Percentiles rank a stretch among this genome's conserved stretches.
These are phyloP conservation scores for Chrysosporium keratinophilum DNA, from an alignment of 2,329 filamentous ascomycete species.

Conservation along the genomic window DNA sequence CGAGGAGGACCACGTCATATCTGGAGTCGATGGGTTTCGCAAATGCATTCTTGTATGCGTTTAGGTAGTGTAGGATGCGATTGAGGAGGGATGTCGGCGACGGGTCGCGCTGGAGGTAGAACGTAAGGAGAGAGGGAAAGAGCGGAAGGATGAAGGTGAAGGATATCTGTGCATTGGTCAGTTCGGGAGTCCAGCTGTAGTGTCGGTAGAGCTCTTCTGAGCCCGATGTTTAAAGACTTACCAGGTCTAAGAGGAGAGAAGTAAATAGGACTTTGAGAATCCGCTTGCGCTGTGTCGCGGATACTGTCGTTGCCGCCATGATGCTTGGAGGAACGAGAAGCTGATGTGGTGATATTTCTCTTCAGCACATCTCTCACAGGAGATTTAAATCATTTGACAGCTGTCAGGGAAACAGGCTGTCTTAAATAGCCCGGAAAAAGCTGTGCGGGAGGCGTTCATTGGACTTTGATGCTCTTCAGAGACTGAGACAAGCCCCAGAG, in stretches of 20 bases:
- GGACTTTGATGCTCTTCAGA: constrained; percentile 7
- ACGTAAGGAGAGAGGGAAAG: constrained; percentile 88
- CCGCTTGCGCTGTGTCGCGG: constrained; percentile 54
- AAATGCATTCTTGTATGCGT: constrained; percentile 90
- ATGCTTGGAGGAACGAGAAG: background rate
- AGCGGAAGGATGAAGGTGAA: constrained; percentile 97
- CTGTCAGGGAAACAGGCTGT: background rate
- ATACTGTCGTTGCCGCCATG: constrained; percentile 33
- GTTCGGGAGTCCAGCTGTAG: background rate
- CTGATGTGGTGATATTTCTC: no score
- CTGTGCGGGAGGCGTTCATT: background rate
- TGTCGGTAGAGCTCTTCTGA: background rate
- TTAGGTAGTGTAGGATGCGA: constrained; percentile 68
- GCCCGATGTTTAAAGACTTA: constrained; percentile 41
- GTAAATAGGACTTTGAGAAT: constrained; percentile 81
- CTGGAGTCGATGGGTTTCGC: constrained; percentile 84
- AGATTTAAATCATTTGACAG: background rate
- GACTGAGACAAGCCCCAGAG: constrained; percentile 8
- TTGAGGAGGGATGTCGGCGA: constrained; percentile 59
- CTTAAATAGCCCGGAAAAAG: constrained; percentile 1
- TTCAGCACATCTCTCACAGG: background rate
- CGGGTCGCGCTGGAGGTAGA: constrained; percentile 77
- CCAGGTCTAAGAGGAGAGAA: constrained; percentile 79
- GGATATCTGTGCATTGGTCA: constrained; percentile 56
- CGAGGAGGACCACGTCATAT: constrained; percentile 93